phyloP scores from a whole-genome alignment of 441 rosid species.

The Aleurites moluccanus region DNA sequence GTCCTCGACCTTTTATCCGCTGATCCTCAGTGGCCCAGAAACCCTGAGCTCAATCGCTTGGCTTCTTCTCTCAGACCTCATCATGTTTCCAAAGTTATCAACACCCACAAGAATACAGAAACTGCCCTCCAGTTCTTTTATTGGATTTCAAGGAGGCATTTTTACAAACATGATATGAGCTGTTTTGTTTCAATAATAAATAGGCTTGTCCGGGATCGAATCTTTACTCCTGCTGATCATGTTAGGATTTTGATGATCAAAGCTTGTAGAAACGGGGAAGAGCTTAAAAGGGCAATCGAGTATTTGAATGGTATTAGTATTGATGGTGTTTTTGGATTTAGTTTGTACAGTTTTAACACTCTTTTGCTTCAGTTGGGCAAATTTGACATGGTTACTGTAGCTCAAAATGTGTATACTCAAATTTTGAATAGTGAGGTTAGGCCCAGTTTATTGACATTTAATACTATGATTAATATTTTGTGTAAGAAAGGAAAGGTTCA shows the following conservation, averaged over 20 bases:
- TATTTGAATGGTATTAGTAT: conserved; percentile 36
- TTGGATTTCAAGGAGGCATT: conserved; percentile 50
- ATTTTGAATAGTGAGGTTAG: conserved; percentile 44
- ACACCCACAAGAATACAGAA: conserved; percentile 32
- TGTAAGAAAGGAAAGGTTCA: conserved; percentile 51
- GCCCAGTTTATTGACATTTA: conserved; percentile 57
- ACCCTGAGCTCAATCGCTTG: conserved; percentile 37
- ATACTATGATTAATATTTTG: conserved; percentile 55
- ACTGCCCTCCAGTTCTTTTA: conserved; percentile 39
- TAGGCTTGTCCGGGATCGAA: conserved; percentile 41
- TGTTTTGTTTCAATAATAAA: conserved; percentile 47
- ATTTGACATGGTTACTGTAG: conserved; percentile 50
- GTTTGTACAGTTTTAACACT: conserved; percentile 53
- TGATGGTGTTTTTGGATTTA: conserved; percentile 37
- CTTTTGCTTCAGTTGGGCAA: conserved; percentile 56
- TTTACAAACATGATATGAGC: conserved; percentile 48
- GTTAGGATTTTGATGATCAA: conserved; percentile 60
- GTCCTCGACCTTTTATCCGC: conserved; percentile 33
- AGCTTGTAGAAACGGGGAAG: conserved; percentile 44
- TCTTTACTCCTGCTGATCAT: conserved; percentile 42
- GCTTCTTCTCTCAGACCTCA: conserved; percentile 36
- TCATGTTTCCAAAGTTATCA: conserved; percentile 48
- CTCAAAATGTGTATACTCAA: conserved; percentile 40
- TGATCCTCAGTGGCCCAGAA: conserved; percentile 41
- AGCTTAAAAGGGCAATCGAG: conserved; percentile 44